Evolutionary conservation across 768 basidiomycete species (phyloP), one percentile per base, ranked within the genome.

Genomic region (Serendipita vermifera): DNA sequence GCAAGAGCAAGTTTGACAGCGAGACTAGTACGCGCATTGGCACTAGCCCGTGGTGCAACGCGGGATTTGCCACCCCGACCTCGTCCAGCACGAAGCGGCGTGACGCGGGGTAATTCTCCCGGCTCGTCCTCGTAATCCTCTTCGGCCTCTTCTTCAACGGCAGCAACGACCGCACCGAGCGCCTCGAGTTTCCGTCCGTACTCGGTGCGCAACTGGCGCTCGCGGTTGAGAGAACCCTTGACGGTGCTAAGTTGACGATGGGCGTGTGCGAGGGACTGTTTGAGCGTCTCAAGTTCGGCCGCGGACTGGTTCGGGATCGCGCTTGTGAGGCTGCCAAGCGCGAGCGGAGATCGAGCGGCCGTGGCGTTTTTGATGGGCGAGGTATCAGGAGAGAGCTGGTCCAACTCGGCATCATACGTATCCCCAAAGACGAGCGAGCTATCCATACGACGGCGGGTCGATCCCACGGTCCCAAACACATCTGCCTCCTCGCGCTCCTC

Each of bases 201-300:
- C 55, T 83, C 82, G 65, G 88, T 78, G 32, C 83, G 79, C 56
- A 81, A 71, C 71, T 87, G 83, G 70, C 89, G 91, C 76, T 92
- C 90, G 58, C 88, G 75, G 63, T 81, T 79, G 54, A 92, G 66
- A 0, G 82, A 81, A 46, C 83, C 79, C 64, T 87, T 86, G 59
- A 92, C 77, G 14, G 88, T 89, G 59, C 74, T 77, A 63, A 92
- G 83, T 64, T 89, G 88, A 58, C 89, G 74, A 66, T 92, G 87
- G 3, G 90, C 86, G 67, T 91, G 88, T 9, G 87, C 84, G 33
- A 92, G 74, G 26, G 83, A 75, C 64, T 89, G 83, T 58, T 88
- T 83, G 13, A 91, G 70, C 0, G 81, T 79, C 62, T 91, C 88
- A 36, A 89, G 80, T 67, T 90, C 88, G 64, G 83, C 85, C 65